These are phyloP conservation scores for Leucaena leucocephala DNA, from an alignment of 306 rosid species.

Conservation along the genomic window DNA sequence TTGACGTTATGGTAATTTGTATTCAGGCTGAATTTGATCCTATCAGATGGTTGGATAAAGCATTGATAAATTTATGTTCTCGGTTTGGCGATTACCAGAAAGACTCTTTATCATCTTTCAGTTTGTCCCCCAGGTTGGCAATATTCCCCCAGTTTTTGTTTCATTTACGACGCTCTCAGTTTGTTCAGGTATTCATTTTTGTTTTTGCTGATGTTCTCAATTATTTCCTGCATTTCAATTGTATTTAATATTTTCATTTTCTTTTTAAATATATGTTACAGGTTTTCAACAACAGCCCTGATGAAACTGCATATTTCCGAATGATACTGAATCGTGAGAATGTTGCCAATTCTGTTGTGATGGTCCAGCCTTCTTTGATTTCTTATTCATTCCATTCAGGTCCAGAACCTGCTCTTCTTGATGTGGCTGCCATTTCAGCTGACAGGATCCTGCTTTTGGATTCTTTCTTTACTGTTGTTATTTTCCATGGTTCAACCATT, in stretches of 20 bases:
- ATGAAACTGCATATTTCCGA: conserved; percentile 95
- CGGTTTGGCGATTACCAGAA: conserved; percentile 94
- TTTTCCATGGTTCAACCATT: conserved; percentile 97
- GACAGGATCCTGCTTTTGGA: conserved; percentile 90
- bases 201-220: conserved; percentile 28
- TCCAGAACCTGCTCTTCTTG: conserved; percentile 96
- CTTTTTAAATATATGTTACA: conserved; percentile 37
- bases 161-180: conserved; percentile 93
- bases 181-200: conserved; percentile 81
- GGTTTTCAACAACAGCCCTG: conserved; percentile 99
- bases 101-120: conserved; percentile 82
- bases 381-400: conserved; percentile 88
- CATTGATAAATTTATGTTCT: conserved; percentile 86
- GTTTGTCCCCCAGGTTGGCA: conserved; percentile 94
- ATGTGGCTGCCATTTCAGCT: conserved; percentile 92
- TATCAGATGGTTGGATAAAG: conserved; percentile 96
- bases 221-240: conserved; percentile 10
- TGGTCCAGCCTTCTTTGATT: conserved; percentile 97
- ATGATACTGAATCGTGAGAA: conserved; percentile 95
- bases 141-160: conserved; percentile 97
- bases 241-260: neutral
- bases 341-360: conserved; percentile 92
- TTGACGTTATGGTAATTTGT: conserved; percentile 37
- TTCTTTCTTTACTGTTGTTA: conserved; percentile 82
- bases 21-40: conserved; percentile 98